phyloP scores from a whole-genome alignment of 2,329 filamentous ascomycete genomes.

The Apiospora phragmitis region DNA sequence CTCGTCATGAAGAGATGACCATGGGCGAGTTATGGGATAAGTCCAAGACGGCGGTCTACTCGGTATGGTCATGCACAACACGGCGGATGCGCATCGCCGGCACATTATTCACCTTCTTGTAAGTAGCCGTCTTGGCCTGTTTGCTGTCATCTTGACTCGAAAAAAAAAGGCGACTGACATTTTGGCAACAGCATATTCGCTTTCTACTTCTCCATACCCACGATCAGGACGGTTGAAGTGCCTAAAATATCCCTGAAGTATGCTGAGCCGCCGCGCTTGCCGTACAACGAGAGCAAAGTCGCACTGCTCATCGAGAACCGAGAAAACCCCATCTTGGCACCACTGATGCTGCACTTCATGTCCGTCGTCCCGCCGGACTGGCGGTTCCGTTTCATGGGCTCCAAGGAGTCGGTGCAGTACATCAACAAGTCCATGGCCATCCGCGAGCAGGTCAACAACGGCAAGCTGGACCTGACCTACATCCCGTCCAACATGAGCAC shows the following conservation, averaged over 20 bases:
- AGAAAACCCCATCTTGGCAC: conserved; percentile 48
- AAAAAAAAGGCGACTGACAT: background rate
- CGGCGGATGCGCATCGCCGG: conserved; percentile 34
- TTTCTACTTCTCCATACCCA: conserved; percentile 16
- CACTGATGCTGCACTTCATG: conserved; percentile 57
- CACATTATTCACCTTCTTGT: conserved; percentile 34
- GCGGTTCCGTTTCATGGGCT: conserved; percentile 59
- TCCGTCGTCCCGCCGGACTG: conserved; percentile 57
- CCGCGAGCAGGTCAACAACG: conserved; percentile 40
- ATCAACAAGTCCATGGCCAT: conserved; percentile 49
- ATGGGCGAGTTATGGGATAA: conserved; percentile 24
- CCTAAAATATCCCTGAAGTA: conserved; percentile 33
- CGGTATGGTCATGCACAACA: conserved; percentile 34
- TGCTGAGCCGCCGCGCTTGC: conserved; percentile 27
- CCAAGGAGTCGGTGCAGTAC: conserved; percentile 42
- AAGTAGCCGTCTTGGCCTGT: conserved; percentile 17
- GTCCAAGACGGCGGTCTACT: conserved; percentile 20
- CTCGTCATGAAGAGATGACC: conserved; percentile 21
- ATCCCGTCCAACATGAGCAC: conserved; percentile 55
- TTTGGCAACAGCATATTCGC: conserved; percentile 5
- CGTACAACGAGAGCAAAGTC: conserved; percentile 52
- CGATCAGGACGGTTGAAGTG: conserved; percentile 14
- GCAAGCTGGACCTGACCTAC: conserved; percentile 51
- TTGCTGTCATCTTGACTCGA: background rate
- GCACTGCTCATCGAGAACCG: conserved; percentile 58